Base-by-base conservation (phyloP, 352 stramenopile genomes). In the Aphanomyces invadans region DNA sequence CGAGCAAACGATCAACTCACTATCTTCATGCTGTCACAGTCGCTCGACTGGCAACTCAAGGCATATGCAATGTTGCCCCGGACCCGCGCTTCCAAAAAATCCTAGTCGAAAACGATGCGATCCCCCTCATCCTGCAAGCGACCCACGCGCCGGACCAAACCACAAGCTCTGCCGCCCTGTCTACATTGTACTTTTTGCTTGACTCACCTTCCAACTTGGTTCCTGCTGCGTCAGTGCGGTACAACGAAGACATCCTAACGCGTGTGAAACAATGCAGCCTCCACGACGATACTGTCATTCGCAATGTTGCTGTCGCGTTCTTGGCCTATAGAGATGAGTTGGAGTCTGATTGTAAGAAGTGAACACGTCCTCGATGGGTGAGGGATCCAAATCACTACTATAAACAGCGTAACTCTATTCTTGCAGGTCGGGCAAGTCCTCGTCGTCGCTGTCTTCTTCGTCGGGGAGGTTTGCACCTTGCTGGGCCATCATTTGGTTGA, bases 401-500 rank as follows among this genome's bases (percentile, higher is more conserved):
- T 38, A 42, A 51, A 68, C 32, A 42, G n/a, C n/a, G 44, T 25
- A 17, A 11, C 4, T 64, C 52, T 65, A 66, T 29, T 62, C 62
- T 75, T 95, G 85, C 15, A 94, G 74, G 66, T 96, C 87, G 19
- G 86, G 84, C 70, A 96, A 74, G 54, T 91, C 83, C 56, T 93
- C 85, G 68, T 92, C 85, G 62, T 95, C 84, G 69, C 79, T 88
- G 74, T 72, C 77, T 19, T 79, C 77, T 21, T 81, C 78, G 62
- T 73, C 69, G 25, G 31, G 62, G 75, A 95, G 84, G 33, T 76
- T 76, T 39, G 78, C 81, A 62, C 90, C 89, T 74, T 92, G 82
- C 64, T 86, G 83, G 38, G 88, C 88, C 81, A 97, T 96, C 78
- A 98, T 90, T 69, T 95, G 86, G 73, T 94, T 96, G 71, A 96